Base-by-base conservation (phyloP, 2,329 filamentous ascomycete genomes). In the Monosporascus sp. region DNA sequence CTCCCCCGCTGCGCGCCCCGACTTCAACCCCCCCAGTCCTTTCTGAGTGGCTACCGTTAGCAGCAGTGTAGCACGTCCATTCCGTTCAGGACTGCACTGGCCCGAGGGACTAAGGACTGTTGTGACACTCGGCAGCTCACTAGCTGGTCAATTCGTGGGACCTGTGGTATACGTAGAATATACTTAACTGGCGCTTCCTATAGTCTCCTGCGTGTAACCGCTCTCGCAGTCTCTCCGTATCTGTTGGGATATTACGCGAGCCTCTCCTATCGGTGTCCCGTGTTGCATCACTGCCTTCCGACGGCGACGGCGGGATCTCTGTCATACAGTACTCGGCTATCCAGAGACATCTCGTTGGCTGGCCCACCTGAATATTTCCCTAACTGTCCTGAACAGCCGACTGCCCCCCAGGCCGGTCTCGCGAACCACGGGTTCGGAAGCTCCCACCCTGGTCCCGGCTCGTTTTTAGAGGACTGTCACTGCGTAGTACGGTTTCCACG, bases 311-410 rank as follows among this genome's bases (percentile, higher is more conserved):
- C 70, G 62, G 65, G 64, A 69, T 70, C 67, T 67, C 56, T 69
- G 71, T 72, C 60, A 63, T 66, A 73, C 71, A 60, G 54, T 59
- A 65, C 67, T 68, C 67, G 67, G 65, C 58, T 68, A 69, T 67
- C 65, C 65, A 70, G 65, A 65, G 62, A 67, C 65, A 63, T 56
- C 59, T 62, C 58, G 63, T 65, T 69, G 64, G 63, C 54, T 65
- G 59, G 52, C 60, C 54, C 53, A 52, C 54, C 59, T 60, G 58
- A 57, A 58, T 53, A 55, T 61, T 60, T 57, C 57, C 57, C 53
- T 50, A 62, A 62, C 50, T 56, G 58, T 64, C 57, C 58, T 58
- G 49, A 57, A 62, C 59, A 62, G 54, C 62, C 66, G 65, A 66
- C 54, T n/a, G n/a, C 60, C 47, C 52, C 9, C 60, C 58, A 57